phyloP scores from a whole-genome alignment of 352 stramenopile genomes.

The Thalassiosira exigua region DNA sequence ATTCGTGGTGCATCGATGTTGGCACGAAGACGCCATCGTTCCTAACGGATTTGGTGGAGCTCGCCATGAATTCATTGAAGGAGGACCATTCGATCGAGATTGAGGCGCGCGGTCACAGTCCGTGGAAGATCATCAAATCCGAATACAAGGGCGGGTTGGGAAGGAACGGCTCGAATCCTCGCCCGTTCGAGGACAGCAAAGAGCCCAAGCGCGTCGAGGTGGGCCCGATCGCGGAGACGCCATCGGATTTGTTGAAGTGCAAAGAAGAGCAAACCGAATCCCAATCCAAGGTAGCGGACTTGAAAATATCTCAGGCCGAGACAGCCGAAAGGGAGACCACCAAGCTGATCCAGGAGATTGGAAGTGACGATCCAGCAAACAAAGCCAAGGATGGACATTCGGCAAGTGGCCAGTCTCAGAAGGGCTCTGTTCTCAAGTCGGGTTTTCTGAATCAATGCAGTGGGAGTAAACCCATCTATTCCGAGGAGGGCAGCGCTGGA shows the following conservation, averaged over 20 bases:
- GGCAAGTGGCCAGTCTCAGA: slow-evolving; percentile 4
- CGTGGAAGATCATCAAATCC: slow-evolving; percentile 35
- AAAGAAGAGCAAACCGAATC: neutral
- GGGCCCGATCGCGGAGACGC: neutral
- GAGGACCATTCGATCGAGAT: slow-evolving; percentile 29
- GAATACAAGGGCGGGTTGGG: slow-evolving; percentile 38
- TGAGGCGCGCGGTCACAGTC: neutral
- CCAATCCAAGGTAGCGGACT: neutral
- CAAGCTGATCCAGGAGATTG: slow-evolving; percentile 14
- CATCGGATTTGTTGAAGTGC: slow-evolving; percentile 29
- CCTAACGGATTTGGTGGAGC: slow-evolving; percentile 25
- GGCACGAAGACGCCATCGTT: slow-evolving; percentile 13
- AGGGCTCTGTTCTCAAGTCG: slow-evolving; percentile 20
- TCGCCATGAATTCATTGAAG: slow-evolving; percentile 19
- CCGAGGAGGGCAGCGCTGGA: slow-evolving; percentile 13
- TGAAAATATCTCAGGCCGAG: slow-evolving; percentile 11
- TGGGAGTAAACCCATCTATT: slow-evolving; percentile 19
- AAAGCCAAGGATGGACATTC: neutral
- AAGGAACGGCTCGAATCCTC: neutral
- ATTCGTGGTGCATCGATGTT: slow-evolving; percentile 29
- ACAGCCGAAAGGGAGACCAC: neutral
- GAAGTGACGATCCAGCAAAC: neutral
- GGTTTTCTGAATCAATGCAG: slow-evolving; percentile 17
- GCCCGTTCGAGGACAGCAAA: slow-evolving; percentile 18
- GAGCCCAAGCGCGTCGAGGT: neutral